These are phyloP conservation scores for Saccharomyces hybrid DNA, from an alignment of 1,139 yeast genomes.

Conservation along the genomic window DNA sequence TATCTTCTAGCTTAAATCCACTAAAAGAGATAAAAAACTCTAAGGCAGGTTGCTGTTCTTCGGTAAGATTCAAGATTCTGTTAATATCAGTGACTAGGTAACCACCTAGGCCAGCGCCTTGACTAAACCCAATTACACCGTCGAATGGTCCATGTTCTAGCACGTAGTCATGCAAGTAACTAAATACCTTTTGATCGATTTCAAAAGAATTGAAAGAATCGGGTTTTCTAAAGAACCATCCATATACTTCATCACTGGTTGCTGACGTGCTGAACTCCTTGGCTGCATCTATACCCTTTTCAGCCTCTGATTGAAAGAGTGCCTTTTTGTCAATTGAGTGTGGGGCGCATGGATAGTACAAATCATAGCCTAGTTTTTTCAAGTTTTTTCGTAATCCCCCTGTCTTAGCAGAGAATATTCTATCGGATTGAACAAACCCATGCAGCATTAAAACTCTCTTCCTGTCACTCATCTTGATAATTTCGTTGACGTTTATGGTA, in stretches of 20 bases:
- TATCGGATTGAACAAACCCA: constrained; percentile 64
- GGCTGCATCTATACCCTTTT: constrained; percentile 5
- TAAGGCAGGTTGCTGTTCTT: constrained; percentile 38
- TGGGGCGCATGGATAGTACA: constrained; percentile 72
- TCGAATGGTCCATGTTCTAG: constrained; percentile 67
- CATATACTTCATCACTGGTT: constrained; percentile 18
- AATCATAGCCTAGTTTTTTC: constrained; percentile 56
- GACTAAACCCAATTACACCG: constrained; percentile 88
- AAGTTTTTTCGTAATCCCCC: constrained; percentile 68
- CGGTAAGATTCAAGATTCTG: constrained; percentile 26
- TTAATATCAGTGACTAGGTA: constrained; percentile 40
- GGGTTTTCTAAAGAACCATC: constrained; percentile 27
- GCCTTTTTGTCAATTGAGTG: constrained; percentile 11
- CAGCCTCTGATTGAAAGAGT: constrained; percentile 6
- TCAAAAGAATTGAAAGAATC: constrained; percentile 13
- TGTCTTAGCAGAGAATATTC: constrained; percentile 63
- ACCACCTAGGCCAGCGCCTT: constrained; percentile 82
- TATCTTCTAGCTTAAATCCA: constrained; percentile 64
- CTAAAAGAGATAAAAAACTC: constrained; percentile 70
- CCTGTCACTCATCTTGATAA: not conserved
- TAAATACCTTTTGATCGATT: constrained; percentile 16
- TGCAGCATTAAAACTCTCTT: constrained; percentile 44
- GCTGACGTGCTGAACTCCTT: constrained; percentile 12
- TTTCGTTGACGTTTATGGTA: constrained; percentile 7
- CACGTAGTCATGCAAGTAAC: constrained; percentile 24